Percentiles rank a stretch among this genome's conserved stretches.
These are phyloP conservation scores for Amanita inopinata DNA, from an alignment of 768 basidiomycete genomes.

Conservation along the genomic window DNA sequence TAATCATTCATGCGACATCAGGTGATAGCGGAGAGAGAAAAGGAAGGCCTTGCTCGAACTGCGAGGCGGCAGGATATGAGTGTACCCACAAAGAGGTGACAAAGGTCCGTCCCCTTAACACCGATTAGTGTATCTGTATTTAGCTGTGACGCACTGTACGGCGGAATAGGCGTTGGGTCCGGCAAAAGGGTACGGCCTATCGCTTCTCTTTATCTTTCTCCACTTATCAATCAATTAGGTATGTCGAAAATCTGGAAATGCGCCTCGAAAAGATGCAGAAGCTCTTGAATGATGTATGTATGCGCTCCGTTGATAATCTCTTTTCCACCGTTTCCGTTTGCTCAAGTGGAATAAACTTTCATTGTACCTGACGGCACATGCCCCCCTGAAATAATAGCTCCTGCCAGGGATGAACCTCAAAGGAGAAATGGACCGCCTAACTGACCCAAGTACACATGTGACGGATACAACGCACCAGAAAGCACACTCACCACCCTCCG, in stretches of 20 bases:
- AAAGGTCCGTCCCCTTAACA: constrained; percentile 34
- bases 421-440: constrained; percentile 33
- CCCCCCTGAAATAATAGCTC: constrained; percentile 20
- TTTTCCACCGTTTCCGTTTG: constrained; percentile 2
- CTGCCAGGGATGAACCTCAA: constrained; percentile 57
- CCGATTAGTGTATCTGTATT: neutral
- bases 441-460: constrained; percentile 13
- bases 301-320: neutral
- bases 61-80: constrained; percentile 43
- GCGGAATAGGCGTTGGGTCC: constrained; percentile 41
- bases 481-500: constrained; percentile 10
- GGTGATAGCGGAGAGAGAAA: constrained; percentile 65
- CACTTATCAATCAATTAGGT: constrained; percentile 28
- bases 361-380: constrained; percentile 16
- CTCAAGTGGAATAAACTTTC: too few species aligned
- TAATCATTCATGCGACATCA: constrained; percentile 15
- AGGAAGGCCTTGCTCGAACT: constrained; percentile 55
- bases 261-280: constrained; percentile 58
- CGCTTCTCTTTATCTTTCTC: constrained; percentile 19
- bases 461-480: constrained; percentile 25
- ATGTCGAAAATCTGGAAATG: constrained; percentile 52
- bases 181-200: constrained; percentile 40
- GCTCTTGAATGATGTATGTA: constrained; percentile 40
- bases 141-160: neutral
- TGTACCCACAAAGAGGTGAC: constrained; percentile 65